Evolutionary conservation across 108 stramenopile genomes (phyloP).

Genomic region (Skeletonema grethae): DNA sequence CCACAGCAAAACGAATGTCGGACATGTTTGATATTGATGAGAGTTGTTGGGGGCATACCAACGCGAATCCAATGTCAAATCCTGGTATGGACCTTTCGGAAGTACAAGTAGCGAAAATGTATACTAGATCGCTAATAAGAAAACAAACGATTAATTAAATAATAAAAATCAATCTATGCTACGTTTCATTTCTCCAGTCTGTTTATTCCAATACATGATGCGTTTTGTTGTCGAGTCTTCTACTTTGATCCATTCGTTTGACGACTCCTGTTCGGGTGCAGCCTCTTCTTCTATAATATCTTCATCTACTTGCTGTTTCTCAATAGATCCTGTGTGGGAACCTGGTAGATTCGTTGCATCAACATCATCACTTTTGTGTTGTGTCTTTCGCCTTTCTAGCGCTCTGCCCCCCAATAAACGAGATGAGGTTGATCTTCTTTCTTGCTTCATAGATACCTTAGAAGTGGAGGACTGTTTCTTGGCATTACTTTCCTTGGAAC

Average conservation of each 20-base stretch:
- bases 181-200: conserved; percentile 45
- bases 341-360: no score
- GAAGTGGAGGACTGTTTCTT: background rate
- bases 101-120: background rate
- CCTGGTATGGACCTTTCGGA: background rate
- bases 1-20: conserved; percentile 10
- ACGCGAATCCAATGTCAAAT: conserved; percentile 19
- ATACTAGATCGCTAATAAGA: background rate
- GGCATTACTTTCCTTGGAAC: no score
- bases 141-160: background rate
- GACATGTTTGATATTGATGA: conserved; percentile 21
- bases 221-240: conserved; percentile 26
- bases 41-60: conserved; percentile 31
- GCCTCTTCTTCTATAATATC: background rate
- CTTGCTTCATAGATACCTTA: background rate
- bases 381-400: background rate
- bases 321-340: no score
- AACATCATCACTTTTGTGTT: background rate
- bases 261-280: background rate
- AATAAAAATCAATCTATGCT: background rate
- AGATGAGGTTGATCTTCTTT: background rate
- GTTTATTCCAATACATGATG: conserved; percentile 41
- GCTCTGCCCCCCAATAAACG: background rate
- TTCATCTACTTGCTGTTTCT: background rate
- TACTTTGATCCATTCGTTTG: conserved; percentile 25